Conservation (phyloP, 2,329 filamentous ascomycete species). For the Colletotrichum costaricense region DNA sequence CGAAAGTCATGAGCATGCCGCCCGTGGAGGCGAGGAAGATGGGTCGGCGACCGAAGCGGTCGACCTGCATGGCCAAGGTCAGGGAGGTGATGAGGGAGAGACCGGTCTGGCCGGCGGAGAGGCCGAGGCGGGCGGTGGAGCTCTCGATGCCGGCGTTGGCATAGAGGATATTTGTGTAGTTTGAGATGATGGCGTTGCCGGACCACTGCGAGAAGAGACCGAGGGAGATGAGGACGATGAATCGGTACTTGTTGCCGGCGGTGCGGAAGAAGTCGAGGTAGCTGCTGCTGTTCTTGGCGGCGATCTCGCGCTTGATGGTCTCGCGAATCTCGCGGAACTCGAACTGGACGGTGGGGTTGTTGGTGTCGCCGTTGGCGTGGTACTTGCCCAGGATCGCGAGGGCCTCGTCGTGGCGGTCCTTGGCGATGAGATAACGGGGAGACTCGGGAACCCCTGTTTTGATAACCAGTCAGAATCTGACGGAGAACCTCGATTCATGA, state of each 20-base stretch:
- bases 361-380: constrained; percentile 45
- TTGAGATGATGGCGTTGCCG: constrained; percentile 69
- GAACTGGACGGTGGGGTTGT: constrained; percentile 65
- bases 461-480: background rate
- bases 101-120: constrained; percentile 59
- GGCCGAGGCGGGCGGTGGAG: constrained; percentile 55
- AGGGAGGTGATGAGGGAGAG: constrained; percentile 65
- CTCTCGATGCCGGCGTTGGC: constrained; percentile 62
- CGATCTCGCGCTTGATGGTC: constrained; percentile 64
- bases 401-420: constrained; percentile 50
- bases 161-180: constrained; percentile 67
- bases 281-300: constrained; percentile 56
- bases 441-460: constrained; percentile 52
- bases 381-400: constrained; percentile 48
- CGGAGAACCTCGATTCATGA: background rate
- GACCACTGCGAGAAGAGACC: constrained; percentile 71
- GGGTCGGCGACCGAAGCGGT: constrained; percentile 65
- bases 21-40: constrained; percentile 61
- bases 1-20: constrained; percentile 60
- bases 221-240: constrained; percentile 63
- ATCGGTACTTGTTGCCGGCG: constrained; percentile 66
- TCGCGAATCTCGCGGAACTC: constrained; percentile 71
- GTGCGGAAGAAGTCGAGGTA: constrained; percentile 67
- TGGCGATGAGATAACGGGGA: constrained; percentile 53
- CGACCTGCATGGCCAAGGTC: constrained; percentile 63